A percentile compares a stretch with the other conserved stretches of the same genome.
phyloP scores from a whole-genome alignment of 2,329 filamentous ascomycete genomes.

The Fusarium nodosum region DNA sequence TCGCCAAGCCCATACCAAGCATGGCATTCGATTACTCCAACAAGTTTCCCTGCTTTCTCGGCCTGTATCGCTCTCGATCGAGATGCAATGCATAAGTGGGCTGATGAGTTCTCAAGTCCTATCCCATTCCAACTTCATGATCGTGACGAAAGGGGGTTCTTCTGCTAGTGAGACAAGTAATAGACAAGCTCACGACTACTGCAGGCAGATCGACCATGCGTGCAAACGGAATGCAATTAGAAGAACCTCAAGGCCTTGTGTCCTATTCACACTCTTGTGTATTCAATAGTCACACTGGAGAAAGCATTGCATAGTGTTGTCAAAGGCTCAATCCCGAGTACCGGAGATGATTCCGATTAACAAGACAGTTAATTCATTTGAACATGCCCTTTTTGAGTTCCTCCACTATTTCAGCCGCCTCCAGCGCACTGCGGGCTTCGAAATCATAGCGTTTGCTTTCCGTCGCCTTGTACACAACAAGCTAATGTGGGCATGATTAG shows the following conservation, averaged over 20 bases:
- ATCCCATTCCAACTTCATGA: constrained; percentile 4
- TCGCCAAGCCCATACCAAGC: constrained; percentile 33
- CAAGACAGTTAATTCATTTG: constrained; percentile 11
- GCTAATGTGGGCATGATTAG: constrained; percentile 56
- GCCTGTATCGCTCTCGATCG: constrained; percentile 25
- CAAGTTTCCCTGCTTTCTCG: constrained; percentile 8
- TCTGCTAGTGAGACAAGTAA: constrained; percentile 16
- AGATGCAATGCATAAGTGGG: constrained; percentile 29
- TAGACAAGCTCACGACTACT: constrained; percentile 6
- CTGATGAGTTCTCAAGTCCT: constrained; percentile 2
- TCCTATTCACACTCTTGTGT: constrained; percentile 5
- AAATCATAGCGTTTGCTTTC: constrained; percentile 89
- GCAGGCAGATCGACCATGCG: neutral
- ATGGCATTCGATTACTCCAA: constrained; percentile 5
- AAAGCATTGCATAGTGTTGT: neutral
- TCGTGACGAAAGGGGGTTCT: constrained; percentile 6
- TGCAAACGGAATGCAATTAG: neutral
- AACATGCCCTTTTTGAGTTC: constrained; percentile 81
- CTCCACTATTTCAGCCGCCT: constrained; percentile 82
- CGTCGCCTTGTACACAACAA: constrained; percentile 79
- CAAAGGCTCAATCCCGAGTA: neutral
- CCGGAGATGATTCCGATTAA: neutral
- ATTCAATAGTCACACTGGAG: neutral
- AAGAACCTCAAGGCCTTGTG: constrained; percentile 11
- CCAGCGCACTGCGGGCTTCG: constrained; percentile 78